These are phyloP conservation scores for Astragalus membranaceus DNA, from an alignment of 306 rosid species.

Conservation along the genomic window DNA sequence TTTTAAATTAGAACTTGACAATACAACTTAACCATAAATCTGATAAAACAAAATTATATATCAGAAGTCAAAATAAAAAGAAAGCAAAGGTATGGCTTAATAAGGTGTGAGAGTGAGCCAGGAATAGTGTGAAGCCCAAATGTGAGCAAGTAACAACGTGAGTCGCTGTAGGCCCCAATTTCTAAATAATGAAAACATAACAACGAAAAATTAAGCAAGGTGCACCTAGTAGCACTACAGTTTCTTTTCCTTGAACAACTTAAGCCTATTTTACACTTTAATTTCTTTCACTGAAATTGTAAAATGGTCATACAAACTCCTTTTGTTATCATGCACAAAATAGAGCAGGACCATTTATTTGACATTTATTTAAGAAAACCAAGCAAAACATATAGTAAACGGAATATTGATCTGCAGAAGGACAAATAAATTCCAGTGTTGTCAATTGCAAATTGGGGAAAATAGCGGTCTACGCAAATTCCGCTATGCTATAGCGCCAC, in stretches of 20 bases:
- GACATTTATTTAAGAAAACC: background rate
- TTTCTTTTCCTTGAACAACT: background rate
- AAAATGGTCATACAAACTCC: background rate
- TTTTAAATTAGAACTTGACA: background rate
- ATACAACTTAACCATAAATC: background rate
- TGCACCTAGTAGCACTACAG: background rate
- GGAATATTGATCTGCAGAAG: background rate
- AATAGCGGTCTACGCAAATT: too few relatives aligned
- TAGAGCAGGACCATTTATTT: background rate
- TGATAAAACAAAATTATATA: background rate
- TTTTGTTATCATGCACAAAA: slow-evolving; percentile 6
- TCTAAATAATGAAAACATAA: background rate
- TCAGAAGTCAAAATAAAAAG: background rate
- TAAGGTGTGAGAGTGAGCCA: background rate
- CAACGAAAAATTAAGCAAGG: background rate
- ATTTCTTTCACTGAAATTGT: background rate
- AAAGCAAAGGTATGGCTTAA: background rate
- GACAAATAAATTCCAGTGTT: background rate
- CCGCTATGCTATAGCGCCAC: too few relatives aligned
- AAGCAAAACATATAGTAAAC: background rate
- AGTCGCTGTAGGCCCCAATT: background rate
- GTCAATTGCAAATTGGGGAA: too few relatives aligned
- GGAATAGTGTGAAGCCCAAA: background rate
- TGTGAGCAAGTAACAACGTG: background rate
- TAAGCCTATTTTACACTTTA: background rate